Percentiles rank a stretch among this genome's conserved stretches.
phyloP scores from a whole-genome alignment of 106 monocot species.

The Hemerocallis citrina region DNA sequence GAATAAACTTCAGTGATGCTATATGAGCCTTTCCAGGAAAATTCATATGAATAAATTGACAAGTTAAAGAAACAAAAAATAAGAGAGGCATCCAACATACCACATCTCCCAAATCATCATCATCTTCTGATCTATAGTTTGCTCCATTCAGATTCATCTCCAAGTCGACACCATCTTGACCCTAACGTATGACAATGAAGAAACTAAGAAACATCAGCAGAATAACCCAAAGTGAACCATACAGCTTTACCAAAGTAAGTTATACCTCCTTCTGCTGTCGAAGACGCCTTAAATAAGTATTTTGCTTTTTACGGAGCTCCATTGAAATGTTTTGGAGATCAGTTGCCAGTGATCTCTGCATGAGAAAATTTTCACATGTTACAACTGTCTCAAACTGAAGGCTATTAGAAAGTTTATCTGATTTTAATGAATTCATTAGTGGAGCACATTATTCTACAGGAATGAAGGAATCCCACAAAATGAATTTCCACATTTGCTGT shows the following conservation, averaged over 20 bases:
- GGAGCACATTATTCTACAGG: not conserved
- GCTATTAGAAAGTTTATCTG: not conserved
- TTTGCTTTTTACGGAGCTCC: slow-evolving; percentile 61
- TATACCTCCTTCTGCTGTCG: slow-evolving; percentile 62
- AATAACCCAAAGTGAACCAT: not conserved
- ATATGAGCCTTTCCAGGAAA: too few species aligned
- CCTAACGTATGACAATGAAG: slow-evolving; percentile 7
- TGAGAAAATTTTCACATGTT: not conserved
- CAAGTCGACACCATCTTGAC: slow-evolving; percentile 31
- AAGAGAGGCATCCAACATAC: too few species aligned
- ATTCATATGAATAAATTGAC: too few species aligned
- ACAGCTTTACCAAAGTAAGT: not conserved
- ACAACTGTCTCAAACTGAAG: too few species aligned
- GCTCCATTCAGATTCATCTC: slow-evolving; percentile 37
- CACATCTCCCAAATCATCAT: slow-evolving; percentile 25
- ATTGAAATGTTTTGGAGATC: slow-evolving; percentile 62
- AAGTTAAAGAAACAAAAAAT: not conserved
- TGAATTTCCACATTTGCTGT: not conserved
- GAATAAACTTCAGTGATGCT: too few species aligned
- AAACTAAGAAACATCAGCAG: not conserved
- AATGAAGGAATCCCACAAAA: not conserved
- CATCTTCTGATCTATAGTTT: slow-evolving; percentile 13
- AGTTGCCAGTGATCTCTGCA: slow-evolving; percentile 57
- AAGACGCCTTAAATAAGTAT: slow-evolving; percentile 45
- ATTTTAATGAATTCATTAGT: not conserved